Evolutionary conservation across 2,329 filamentous ascomycete genomes (phyloP).

Genomic region (Cytospora leucostoma): DNA sequence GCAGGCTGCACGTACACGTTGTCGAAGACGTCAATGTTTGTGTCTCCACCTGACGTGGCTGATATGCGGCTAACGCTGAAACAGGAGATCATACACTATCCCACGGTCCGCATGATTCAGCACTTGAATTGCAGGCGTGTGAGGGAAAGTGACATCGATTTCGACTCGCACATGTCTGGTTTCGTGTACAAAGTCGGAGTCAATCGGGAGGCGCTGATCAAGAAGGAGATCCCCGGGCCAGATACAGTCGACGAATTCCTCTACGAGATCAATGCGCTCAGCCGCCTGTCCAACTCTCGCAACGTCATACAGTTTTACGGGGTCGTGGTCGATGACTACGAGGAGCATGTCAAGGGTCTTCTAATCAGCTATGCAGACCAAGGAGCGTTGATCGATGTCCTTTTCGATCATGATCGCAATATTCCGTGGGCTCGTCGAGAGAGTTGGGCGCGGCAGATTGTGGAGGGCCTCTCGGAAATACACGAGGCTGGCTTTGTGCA

Average conservation of each 20-base stretch:
- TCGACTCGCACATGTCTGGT: constrained; percentile 91
- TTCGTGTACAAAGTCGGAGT: constrained; percentile 94
- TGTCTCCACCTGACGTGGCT: constrained; percentile 29
- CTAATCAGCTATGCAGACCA: constrained; percentile 85
- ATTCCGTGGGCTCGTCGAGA: constrained; percentile 73
- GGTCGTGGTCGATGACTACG: constrained; percentile 78
- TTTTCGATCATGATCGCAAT: constrained; percentile 73
- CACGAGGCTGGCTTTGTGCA: constrained; percentile 97
- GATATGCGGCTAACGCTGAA: constrained; percentile 7
- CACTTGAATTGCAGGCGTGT: constrained; percentile 69
- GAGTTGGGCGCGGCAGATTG: constrained; percentile 88
- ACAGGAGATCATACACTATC: constrained; percentile 85
- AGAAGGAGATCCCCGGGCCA: constrained; percentile 96
- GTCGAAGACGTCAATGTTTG: constrained; percentile 87
- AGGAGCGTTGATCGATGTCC: constrained; percentile 85
- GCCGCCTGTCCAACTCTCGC: constrained; percentile 68
- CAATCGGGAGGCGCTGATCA: constrained; percentile 72
- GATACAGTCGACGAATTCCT: constrained; percentile 96
- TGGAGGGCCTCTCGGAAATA: constrained; percentile 85
- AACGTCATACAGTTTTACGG: constrained; percentile 87
- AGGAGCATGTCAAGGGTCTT: constrained; percentile 77
- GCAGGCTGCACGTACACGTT: constrained; percentile 90
- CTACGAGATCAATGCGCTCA: constrained; percentile 96
- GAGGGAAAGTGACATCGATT: constrained; percentile 74
- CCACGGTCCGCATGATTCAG: constrained; percentile 68